Evolutionary conservation across 371 early-diverging fungal genomes (phyloP).

Genomic region (Mortierella sp.): DNA sequence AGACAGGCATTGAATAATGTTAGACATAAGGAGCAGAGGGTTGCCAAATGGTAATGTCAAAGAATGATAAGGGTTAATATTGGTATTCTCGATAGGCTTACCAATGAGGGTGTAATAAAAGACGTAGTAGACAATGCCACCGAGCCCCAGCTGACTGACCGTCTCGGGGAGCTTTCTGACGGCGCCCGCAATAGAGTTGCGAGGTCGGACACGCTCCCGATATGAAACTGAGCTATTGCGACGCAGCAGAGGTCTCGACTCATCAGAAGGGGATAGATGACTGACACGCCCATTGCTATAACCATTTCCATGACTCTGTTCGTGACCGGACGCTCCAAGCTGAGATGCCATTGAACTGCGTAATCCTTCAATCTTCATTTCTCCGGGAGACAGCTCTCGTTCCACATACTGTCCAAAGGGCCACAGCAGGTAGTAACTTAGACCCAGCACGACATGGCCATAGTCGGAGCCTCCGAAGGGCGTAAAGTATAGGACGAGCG

Average conservation of each 20-base stretch:
- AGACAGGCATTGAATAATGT: neutral
- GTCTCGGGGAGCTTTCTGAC: slow-evolving; percentile 6
- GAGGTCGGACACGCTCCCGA: slow-evolving; percentile 15
- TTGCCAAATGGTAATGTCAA: too few relatives aligned
- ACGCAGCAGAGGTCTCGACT: slow-evolving; percentile 21
- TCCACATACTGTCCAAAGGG: slow-evolving; percentile 95
- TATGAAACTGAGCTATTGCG: slow-evolving; percentile 11
- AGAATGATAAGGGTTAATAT: neutral
- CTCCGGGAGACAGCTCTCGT: slow-evolving; percentile 51
- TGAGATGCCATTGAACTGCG: slow-evolving; percentile 13
- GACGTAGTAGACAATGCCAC: slow-evolving; percentile 68
- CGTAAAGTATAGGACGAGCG: slow-evolving; percentile 60
- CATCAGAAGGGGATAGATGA: slow-evolving; percentile 37
- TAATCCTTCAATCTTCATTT: slow-evolving; percentile 14
- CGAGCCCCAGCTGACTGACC: slow-evolving; percentile 59
- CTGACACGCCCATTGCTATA: slow-evolving; percentile 35
- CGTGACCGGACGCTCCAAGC: slow-evolving; percentile 6
- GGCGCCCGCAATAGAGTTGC: neutral
- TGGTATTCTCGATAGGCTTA: slow-evolving; percentile 24
- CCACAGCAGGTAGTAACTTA: slow-evolving; percentile 87
- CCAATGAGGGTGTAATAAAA: slow-evolving; percentile 60
- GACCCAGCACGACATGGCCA: slow-evolving; percentile 67
- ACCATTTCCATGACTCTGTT: slow-evolving; percentile 21
- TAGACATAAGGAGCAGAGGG: too few relatives aligned
- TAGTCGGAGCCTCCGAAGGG: slow-evolving; percentile 68